Evolutionary conservation across 805 yeast species (phyloP).

Genomic region (Blastobotrys attinorum): DNA sequence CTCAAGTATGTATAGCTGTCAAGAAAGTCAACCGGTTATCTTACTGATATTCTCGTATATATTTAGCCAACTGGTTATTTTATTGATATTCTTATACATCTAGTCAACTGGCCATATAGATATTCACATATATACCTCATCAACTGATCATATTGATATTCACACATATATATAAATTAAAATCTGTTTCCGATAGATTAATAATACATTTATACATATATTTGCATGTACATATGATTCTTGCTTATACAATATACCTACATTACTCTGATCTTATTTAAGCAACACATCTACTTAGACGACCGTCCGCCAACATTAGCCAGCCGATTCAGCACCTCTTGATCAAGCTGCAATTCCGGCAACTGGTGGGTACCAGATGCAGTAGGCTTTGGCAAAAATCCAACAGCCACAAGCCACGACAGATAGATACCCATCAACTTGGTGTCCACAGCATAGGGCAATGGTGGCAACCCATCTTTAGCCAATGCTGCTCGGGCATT

Average conservation of each 20-base stretch:
- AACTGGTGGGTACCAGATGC: slow-evolving; percentile 25
- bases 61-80: no score
- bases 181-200: neutral
- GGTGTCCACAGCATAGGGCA: no score
- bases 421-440: slow-evolving; percentile 67
- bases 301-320: slow-evolving; percentile 10
- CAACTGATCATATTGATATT: no score
- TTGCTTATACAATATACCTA: no score
- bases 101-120: no score
- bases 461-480: slow-evolving; percentile 75
- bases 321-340: slow-evolving; percentile 15
- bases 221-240: no score
- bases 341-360: slow-evolving; percentile 50
- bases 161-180: neutral
- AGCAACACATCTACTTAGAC: slow-evolving; percentile 33
- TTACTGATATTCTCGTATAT: no score
- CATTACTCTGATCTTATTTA: neutral
- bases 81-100: no score
- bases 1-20: slow-evolving; percentile 33
- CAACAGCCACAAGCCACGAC: slow-evolving; percentile 69
- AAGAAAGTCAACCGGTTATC: no score
- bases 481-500: slow-evolving; percentile 69
- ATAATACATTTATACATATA: no score
- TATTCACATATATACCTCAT: no score
- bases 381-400: slow-evolving; percentile 64